phyloP scores from a whole-genome alignment of 2,329 filamentous ascomycete genomes.

The Fusarium virguliforme region DNA sequence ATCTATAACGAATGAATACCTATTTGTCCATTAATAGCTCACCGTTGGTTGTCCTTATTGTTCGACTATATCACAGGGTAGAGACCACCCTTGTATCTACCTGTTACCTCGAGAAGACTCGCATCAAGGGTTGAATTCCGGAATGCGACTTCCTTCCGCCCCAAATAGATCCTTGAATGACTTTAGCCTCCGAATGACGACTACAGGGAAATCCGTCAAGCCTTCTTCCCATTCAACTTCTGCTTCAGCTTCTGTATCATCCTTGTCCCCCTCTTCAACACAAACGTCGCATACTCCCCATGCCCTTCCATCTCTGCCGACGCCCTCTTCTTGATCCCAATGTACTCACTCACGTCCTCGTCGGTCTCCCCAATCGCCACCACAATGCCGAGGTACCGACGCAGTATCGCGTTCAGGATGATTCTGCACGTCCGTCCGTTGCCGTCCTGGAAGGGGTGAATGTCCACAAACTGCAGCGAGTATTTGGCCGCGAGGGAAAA shows the following conservation, averaged over 20 bases:
- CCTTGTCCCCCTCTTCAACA: constrained; percentile 34
- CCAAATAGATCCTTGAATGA: too few species aligned
- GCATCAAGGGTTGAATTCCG: too few species aligned
- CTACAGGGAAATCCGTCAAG: not conserved
- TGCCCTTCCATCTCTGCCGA: constrained; percentile 48
- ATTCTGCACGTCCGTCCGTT: constrained; percentile 59
- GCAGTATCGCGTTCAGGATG: constrained; percentile 56
- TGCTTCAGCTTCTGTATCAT: constrained; percentile 45
- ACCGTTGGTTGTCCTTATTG: too few species aligned
- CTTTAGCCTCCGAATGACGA: too few species aligned
- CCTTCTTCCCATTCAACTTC: constrained; percentile 39
- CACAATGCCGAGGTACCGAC: constrained; percentile 51
- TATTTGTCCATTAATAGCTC: not conserved
- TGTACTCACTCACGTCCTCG: constrained; percentile 42
- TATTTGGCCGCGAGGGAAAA: constrained; percentile 53
- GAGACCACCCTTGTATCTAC: too few species aligned
- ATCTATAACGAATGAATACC: not conserved
- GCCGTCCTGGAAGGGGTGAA: constrained; percentile 60
- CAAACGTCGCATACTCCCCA: constrained; percentile 50
- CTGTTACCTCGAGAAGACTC: too few species aligned
- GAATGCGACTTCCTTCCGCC: too few species aligned
- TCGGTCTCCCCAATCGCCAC: constrained; percentile 45
- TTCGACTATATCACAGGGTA: too few species aligned
- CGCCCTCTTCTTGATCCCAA: constrained; percentile 47
- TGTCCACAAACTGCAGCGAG: constrained; percentile 54